Conservation (phyloP, 495 filamentous ascomycete genomes). For the Terfezia claveryi region DNA sequence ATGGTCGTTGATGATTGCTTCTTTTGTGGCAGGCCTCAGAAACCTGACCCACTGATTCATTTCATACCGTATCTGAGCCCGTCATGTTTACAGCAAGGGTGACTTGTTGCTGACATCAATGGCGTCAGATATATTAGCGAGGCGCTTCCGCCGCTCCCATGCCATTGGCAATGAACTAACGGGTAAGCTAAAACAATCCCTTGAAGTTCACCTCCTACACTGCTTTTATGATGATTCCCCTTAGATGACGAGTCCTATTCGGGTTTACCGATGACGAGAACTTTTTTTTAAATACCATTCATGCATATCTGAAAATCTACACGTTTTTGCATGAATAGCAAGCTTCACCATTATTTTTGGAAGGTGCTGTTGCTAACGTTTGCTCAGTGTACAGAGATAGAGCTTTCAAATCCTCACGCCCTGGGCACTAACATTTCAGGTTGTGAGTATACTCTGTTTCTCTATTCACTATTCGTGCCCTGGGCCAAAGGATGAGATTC, state of each 20-base stretch:
- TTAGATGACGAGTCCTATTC: conserved; percentile 80
- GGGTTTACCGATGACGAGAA: conserved; percentile 60
- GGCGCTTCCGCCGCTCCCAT: no score
- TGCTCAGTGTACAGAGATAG: no score
- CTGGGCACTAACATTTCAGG: no score
- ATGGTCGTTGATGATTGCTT: conserved; percentile 29
- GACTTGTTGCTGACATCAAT: no score
- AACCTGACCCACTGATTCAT: conserved; percentile 96
- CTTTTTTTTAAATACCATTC: conserved; percentile 49
- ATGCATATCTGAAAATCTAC: conserved; percentile 41
- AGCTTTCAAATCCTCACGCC: no score
- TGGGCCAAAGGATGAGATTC: conserved; percentile 37
- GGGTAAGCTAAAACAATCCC: no score
- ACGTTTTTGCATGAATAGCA: neutral
- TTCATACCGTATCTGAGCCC: neutral
- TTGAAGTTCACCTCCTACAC: neutral
- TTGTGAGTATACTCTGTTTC: neutral
- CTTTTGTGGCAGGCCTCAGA: conserved; percentile 99
- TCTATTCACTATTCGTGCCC: neutral
- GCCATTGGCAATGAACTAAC: no score
- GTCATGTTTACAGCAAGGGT: no score
- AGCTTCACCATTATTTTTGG: neutral
- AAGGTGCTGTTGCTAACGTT: no score
- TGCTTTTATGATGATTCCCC: conserved; percentile 36
- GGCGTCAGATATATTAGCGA: no score